A percentile compares a stretch with the other conserved stretches of the same genome.
Conservation (phyloP, 108 stramenopile species). For the Parietichytrium sp. region DNA sequence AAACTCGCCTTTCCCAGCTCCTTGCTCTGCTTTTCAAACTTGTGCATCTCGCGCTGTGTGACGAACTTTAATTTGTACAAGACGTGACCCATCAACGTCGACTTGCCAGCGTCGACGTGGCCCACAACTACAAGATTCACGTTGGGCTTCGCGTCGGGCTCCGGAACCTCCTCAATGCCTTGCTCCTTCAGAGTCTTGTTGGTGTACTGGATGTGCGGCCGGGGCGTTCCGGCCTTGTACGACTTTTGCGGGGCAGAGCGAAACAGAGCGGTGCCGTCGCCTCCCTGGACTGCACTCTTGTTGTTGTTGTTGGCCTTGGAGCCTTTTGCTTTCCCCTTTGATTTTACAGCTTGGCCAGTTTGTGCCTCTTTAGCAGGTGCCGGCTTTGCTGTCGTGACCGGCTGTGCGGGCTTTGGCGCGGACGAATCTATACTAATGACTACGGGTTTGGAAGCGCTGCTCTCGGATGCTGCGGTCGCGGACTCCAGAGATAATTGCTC, state of each 20-base stretch:
- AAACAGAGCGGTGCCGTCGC: background rate
- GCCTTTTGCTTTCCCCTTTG: background rate
- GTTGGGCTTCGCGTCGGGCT: constrained; percentile 20
- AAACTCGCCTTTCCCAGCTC: constrained; percentile 72
- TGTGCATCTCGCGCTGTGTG: constrained; percentile 58
- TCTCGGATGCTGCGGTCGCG: background rate
- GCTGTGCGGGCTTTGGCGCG: background rate
- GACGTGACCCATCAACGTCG: constrained; percentile 81
- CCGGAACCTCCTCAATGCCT: constrained; percentile 32
- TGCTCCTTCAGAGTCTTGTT: constrained; percentile 43
- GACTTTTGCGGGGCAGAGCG: background rate
- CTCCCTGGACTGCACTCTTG: background rate
- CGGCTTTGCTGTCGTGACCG: background rate
- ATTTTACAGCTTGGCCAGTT: no score
- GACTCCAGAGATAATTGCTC: background rate
- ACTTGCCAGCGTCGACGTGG: constrained; percentile 86
- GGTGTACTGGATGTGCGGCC: background rate
- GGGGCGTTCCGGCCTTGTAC: background rate
- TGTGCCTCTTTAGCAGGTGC: background rate
- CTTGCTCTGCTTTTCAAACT: constrained; percentile 63
- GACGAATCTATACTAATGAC: background rate
- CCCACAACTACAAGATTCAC: constrained; percentile 28
- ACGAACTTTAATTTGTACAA: constrained; percentile 64
- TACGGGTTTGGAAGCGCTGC: background rate
- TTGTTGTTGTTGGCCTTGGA: background rate